Base-by-base conservation (phyloP, 345 rosid species). In the Linum trigynum region DNA sequence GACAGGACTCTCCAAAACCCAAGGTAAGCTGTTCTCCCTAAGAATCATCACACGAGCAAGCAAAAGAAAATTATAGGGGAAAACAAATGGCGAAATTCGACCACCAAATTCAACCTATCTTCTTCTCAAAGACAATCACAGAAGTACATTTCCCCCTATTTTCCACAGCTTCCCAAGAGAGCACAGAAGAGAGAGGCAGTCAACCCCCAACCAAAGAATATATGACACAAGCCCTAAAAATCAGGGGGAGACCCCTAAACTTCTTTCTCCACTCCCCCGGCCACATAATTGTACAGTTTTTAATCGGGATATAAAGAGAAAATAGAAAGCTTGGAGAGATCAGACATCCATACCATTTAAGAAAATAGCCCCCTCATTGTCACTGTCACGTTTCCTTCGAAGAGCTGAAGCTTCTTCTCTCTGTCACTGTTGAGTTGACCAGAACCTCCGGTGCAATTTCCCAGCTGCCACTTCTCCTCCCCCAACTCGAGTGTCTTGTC, bases 391-490 rank as follows among this genome's bases (percentile, higher is more conserved):
- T 74, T 56, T 83, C 90, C 72, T 80, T 83, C 12, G 82, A 68
- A 45, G 82, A 61, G 41, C 65, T 41, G 71, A 79, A 75, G 78
- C 78, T 76, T 82, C 84, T 84, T 74, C 73, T 78, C 67, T 84
- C 87, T 1, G 72, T 79, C 5, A 76, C 84, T 4, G 71, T 71
- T 56, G 89, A 82, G 69, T 81, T 80, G 36, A 75, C 82, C 1
- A 79, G 74, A 37, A 74, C 79, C 1, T 87, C 89, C 0, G 87
- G 71, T 4, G 90, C 79, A 23, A 84, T 80, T 72, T 90, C 95
- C 91, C 89, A 85, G 75, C 86, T 87, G 62, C 85, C 94, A 68
- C 83, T 90, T 83, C 96, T 90, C 76, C 86, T 81, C 73, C 89
- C 87, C 83, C 87, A 79, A 68, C 96, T 88, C 23, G 86, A 84